Evolutionary conservation across 371 early-diverging fungal genomes (phyloP).

Genomic region (Mucor plumbeus): DNA sequence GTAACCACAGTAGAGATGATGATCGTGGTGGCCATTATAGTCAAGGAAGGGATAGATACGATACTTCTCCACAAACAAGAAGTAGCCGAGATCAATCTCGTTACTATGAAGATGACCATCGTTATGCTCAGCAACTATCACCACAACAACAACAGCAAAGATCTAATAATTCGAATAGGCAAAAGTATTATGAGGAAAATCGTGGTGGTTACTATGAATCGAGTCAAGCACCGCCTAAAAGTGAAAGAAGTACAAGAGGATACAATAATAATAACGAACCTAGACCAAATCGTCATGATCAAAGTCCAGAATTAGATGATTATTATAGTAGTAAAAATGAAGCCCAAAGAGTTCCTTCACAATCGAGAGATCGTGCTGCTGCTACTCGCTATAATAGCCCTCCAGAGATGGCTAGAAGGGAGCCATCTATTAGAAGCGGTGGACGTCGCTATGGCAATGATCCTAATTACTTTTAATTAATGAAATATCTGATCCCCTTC

Average conservation of each 20-base stretch:
- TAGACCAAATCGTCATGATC: neutral
- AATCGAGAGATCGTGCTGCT: constrained; percentile 12
- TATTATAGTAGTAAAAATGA: neutral
- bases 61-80: constrained; percentile 1
- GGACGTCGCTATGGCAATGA: constrained; percentile 25
- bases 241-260: constrained; percentile 12
- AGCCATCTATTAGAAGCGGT: constrained; percentile 13
- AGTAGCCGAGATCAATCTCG: constrained; percentile 5
- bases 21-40: neutral
- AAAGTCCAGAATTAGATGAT: constrained; percentile 10
- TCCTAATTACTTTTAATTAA: constrained; percentile 20
- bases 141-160: neutral
- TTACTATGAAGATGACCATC: constrained; percentile 3
- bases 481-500: neutral
- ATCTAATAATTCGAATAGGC: neutral
- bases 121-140: neutral
- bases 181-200: constrained; percentile 7
- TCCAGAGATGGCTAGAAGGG: constrained; percentile 10
- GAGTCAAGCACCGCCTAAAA: constrained; percentile 6
- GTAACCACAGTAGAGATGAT: neutral
- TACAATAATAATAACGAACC: neutral
- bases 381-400: constrained; percentile 3
- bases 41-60: neutral
- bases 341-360: neutral
- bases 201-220: constrained; percentile 3